phyloP scores from a whole-genome alignment of 108 stramenopile species.

The Fragilariopsis cylindrus region DNA sequence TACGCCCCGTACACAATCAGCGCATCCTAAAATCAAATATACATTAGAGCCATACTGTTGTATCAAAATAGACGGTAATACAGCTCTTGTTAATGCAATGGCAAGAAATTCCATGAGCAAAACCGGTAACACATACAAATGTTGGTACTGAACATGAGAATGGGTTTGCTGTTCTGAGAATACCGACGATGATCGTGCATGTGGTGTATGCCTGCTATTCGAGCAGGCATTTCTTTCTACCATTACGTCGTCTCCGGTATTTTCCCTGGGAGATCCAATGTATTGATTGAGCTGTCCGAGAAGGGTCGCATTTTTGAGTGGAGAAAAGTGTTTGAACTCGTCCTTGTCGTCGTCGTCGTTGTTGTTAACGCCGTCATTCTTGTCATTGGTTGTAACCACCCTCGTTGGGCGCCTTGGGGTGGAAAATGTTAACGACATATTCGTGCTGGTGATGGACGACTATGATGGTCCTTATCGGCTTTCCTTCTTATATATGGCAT shows the following conservation, averaged over 20 bases:
- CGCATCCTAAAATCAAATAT: slow-evolving; percentile 83
- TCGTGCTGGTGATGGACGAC: no score
- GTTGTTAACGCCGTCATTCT: neutral
- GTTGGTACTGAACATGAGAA: slow-evolving; percentile 24
- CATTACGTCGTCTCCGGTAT: neutral
- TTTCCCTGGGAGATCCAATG: neutral
- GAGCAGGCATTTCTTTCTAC: neutral
- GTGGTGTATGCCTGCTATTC: neutral
- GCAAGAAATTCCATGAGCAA: slow-evolving; percentile 93
- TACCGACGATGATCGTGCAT: neutral
- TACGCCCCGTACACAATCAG: slow-evolving; percentile 90
- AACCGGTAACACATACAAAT: slow-evolving; percentile 90
- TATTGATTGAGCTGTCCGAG: slow-evolving; percentile 11
- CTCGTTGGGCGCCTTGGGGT: neutral
- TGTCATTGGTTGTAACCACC: neutral
- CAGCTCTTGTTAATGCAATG: slow-evolving; percentile 77
- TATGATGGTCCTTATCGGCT: no score
- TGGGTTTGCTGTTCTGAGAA: neutral
- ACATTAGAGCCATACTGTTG: slow-evolving; percentile 61
- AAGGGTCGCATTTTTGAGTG: slow-evolving; percentile 4
- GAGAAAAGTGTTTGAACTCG: neutral
- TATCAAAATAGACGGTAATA: slow-evolving; percentile 78
- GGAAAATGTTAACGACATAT: slow-evolving; percentile 7
- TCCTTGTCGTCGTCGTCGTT: neutral
- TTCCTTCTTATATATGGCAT: no score